phyloP scores from a whole-genome alignment of 192 early-diverging fungal species.

The Piromyces sp. region DNA sequence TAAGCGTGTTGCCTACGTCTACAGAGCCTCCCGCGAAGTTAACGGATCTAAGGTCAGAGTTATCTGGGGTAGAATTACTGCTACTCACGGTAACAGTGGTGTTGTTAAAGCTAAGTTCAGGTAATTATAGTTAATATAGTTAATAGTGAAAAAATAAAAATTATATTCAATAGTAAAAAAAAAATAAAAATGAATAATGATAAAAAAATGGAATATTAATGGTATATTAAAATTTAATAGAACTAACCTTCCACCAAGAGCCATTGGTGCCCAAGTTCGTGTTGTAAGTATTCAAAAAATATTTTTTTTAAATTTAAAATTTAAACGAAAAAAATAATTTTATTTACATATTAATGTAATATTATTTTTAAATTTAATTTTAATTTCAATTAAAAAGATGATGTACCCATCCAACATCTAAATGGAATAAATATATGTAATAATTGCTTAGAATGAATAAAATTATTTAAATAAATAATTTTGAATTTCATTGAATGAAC shows the following conservation, averaged over 20 bases:
- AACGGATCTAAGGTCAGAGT: conserved; percentile 88
- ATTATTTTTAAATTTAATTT: conserved; percentile 1
- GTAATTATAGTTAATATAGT: too few relatives aligned
- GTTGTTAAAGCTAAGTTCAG: conserved; percentile 94
- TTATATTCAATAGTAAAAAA: too few relatives aligned
- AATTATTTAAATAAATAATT: background rate
- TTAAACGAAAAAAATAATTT: too few relatives aligned
- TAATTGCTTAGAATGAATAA: background rate
- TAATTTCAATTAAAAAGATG: conserved; percentile 40
- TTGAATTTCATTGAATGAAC: background rate
- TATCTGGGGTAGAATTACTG: conserved; percentile 94
- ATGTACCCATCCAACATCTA: conserved; percentile 81
- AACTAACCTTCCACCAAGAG: conserved; percentile 85
- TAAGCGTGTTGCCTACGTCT: conserved; percentile 95
- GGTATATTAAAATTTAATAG: background rate
- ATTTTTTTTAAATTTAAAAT: too few relatives aligned
- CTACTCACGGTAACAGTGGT: conserved; percentile 88
- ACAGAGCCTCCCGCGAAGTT: conserved; percentile 72
- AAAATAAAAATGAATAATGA: background rate
- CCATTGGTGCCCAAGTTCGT: conserved; percentile 80
- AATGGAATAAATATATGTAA: background rate
- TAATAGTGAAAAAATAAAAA: too few relatives aligned
- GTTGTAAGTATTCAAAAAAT: conserved; percentile 44
- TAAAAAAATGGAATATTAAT: too few relatives aligned
- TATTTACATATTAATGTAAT: too few relatives aligned